Base-by-base conservation (phyloP, 495 filamentous ascomycete species). In the Tuber indicum region DNA sequence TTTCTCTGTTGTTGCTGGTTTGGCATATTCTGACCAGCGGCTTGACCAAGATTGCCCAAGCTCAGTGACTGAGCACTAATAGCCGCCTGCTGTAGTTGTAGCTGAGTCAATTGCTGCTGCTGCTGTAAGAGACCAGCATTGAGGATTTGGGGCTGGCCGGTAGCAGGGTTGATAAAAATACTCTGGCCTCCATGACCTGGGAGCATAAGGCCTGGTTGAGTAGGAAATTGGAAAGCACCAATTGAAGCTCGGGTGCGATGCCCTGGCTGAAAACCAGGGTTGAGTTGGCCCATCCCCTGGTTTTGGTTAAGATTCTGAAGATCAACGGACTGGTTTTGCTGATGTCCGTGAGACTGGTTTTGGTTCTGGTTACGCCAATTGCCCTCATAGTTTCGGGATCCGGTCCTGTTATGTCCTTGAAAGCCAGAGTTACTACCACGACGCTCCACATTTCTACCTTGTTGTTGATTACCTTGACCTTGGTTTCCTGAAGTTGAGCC, bases 301-400 rank as follows among this genome's bases (percentile, higher is more conserved):
- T 58, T 78, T 69, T 88, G 87, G 39, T 86, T 86, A 78, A 90
- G 88, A 62, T 84, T 85, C 76, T 89, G 88, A 41, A 78, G 74
- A 75, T 82, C 81, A 8, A 81, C 76, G 3, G 80, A 78, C n/a
- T 39, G 62, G 41, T 76, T 77, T 41, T 81, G n/a, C 42, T 82
- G 81, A 72, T 80, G 78, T 6, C 78, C 74, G n/a, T 80, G 78
- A 32, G 75, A 75, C 70, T 72, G 75, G 66, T 86, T 87, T 81
- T 91, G 92, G 83, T 90, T 91, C 77, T 92, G 96, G 84, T 96
- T 95, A 80, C 96, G 91, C 96, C 96, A 99, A 85, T 99, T 98
- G 78, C 94, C 90, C 78, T 99, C 96, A 85, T 98, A 99, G 83
- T 98, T 99, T 45, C 96, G 88, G 23, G 96, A 99, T 10, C 87